These are phyloP conservation scores for Chamaecrista fasciculata DNA, from an alignment of 306 rosid species.

Conservation along the genomic window DNA sequence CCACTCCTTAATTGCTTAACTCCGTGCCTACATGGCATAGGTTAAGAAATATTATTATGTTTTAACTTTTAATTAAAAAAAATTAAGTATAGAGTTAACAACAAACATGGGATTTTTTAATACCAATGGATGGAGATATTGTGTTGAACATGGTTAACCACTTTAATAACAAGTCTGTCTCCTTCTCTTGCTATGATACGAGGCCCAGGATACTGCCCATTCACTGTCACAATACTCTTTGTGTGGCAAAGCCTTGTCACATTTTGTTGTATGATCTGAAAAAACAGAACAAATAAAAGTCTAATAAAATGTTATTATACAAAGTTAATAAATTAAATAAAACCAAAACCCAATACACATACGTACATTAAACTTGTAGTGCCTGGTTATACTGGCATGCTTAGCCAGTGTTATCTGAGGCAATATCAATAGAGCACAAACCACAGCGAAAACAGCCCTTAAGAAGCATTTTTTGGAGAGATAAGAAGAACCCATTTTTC, in stretches of 20 bases:
- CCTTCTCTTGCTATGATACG: constrained; percentile 80
- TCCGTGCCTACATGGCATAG: constrained; percentile 81
- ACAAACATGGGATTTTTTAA: neutral
- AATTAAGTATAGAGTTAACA: too few relatives aligned
- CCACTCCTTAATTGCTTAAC: constrained; percentile 57
- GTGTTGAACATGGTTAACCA: constrained; percentile 57
- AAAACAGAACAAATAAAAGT: neutral
- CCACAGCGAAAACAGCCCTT: constrained; percentile 26
- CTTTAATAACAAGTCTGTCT: constrained; percentile 55
- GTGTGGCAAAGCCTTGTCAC: constrained; percentile 70
- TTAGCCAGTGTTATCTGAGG: constrained; percentile 42
- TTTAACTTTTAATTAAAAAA: too few relatives aligned
- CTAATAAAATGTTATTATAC: too few relatives aligned
- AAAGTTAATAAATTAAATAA: neutral
- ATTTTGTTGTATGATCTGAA: constrained; percentile 55
- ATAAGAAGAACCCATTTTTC: constrained; percentile 37
- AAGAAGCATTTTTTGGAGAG: constrained; percentile 23
- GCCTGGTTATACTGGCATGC: constrained; percentile 59
- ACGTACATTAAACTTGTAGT: constrained; percentile 62
- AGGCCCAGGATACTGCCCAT: constrained; percentile 68
- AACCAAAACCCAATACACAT: constrained; percentile 20
- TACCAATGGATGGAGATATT: constrained; percentile 70
- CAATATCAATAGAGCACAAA: constrained; percentile 36
- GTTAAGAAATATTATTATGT: too few relatives aligned
- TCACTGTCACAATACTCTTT: constrained; percentile 68